Base-by-base conservation (phyloP, 257 asterid species). In the Mentha longifolia region DNA sequence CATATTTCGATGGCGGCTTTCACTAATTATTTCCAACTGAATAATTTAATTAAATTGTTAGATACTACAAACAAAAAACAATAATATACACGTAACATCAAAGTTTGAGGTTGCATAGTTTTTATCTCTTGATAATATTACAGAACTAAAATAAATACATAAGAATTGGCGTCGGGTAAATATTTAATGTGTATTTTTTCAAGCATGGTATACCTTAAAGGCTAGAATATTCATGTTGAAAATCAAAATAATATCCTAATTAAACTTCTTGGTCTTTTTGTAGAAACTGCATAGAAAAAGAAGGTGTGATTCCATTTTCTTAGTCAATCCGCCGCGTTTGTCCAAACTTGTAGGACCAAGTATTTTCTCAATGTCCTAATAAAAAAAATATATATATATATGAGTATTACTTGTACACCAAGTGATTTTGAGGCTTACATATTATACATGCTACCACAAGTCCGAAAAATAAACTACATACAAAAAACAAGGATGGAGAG, bases 301-400 rank as follows among this genome's bases (percentile, higher is more conserved):
- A 1, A 11, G 9, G 64, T 31, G 43, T 0, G 1, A 0, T 15
- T 15, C 25, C 2, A n/a, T 7, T 49, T 28, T n/a, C 9, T 3
- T 15, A 67, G 74, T 59, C 74, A 61, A 28, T 5, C 51, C 60
- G 66, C 67, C 37, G 71, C 49, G 79, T 51, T 28, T 9, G 22
- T 60, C 42, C 19, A 10, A 25, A 17, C 30, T 65, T 31, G 5
- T 25, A 58, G 1, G 58, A 59, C 70, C 5, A 39, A 52, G 45
- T 57, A 70, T 31, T 41, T 42, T 30, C 13, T 5, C 2, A 3
- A 19, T 39, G 10, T 54, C 3, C 5, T 22, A 35, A 66, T 10
- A 43, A 6, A 9, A 68, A 68, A 68, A 46, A 15, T n/a, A n/a
- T n/a, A n/a, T n/a, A n/a, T n/a, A n/a, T n/a, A n/a, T n/a, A n/a